These are phyloP conservation scores for Nothophytophthora sp. DNA, from an alignment of 352 stramenopile genomes.

Conservation along the genomic window DNA sequence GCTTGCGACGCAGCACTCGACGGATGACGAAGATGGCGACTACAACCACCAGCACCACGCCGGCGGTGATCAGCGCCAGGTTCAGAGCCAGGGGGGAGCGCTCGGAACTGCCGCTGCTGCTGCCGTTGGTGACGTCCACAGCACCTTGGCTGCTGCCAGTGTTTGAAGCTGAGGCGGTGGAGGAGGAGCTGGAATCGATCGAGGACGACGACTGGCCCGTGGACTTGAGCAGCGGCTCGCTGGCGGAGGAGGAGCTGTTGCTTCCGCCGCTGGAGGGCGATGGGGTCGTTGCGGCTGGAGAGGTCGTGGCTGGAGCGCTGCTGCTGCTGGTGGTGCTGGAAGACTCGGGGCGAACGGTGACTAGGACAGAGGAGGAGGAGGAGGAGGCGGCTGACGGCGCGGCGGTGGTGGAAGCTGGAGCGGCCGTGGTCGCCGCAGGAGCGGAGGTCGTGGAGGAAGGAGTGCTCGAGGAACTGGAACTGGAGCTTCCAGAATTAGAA, in stretches of 20 bases:
- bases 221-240: too few species aligned
- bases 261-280: not conserved
- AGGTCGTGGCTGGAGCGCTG: constrained; percentile 1
- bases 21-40: constrained; percentile 52
- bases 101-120: constrained; percentile 1
- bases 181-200: too few species aligned
- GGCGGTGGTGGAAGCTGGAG: not conserved
- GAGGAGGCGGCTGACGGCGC: constrained; percentile 1
- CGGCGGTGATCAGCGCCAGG: constrained; percentile 46
- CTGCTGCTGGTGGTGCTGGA: constrained; percentile 6
- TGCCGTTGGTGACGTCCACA: constrained; percentile 13
- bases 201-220: too few species aligned
- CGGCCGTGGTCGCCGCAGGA: not conserved
- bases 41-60: constrained; percentile 39
- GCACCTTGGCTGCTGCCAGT: constrained; percentile 3
- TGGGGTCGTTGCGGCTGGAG: not conserved
- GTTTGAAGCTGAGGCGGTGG: too few species aligned
- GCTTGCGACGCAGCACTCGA: constrained; percentile 27
- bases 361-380: too few species aligned
- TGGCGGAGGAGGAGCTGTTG: too few species aligned
- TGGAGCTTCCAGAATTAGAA: too few species aligned
- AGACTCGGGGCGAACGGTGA: too few species aligned
- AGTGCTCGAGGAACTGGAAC: too few species aligned
- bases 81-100: constrained; percentile 38
- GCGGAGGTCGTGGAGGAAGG: too few species aligned